These are phyloP conservation scores for Neonectria ditissima DNA, from an alignment of 2,329 filamentous ascomycete genomes.

Conservation along the genomic window DNA sequence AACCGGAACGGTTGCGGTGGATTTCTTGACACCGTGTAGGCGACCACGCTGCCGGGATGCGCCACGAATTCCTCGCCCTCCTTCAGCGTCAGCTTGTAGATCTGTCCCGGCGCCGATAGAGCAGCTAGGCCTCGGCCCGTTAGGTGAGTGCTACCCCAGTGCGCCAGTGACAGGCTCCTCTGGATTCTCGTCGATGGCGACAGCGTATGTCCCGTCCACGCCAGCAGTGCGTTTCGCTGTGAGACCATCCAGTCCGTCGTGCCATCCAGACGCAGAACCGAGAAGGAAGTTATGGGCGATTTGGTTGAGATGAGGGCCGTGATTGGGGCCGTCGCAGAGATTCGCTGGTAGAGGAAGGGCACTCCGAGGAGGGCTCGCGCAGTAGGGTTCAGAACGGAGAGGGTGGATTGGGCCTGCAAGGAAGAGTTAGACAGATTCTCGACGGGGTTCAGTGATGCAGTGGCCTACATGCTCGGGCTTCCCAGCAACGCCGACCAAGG, in stretches of 20 bases:
- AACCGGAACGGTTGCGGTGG: constrained; percentile 88
- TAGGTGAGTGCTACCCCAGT: constrained; percentile 92
- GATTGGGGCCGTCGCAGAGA: constrained; percentile 88
- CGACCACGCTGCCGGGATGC: constrained; percentile 91
- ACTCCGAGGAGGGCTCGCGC: constrained; percentile 84
- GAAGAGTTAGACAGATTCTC: constrained; percentile 13
- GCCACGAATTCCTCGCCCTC: constrained; percentile 91
- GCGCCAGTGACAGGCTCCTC: constrained; percentile 77
- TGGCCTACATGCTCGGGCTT: constrained; percentile 84
- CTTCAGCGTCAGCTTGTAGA: constrained; percentile 85
- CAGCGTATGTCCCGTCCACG: constrained; percentile 94
- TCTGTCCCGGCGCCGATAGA: constrained; percentile 85
- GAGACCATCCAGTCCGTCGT: constrained; percentile 95
- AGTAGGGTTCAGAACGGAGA: constrained; percentile 88
- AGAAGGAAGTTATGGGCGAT: constrained; percentile 86
- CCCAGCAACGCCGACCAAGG: constrained; percentile 88
- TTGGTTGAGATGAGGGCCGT: constrained; percentile 91
- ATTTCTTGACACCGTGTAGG: constrained; percentile 82
- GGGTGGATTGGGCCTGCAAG: constrained; percentile 82
- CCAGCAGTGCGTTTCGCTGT: constrained; percentile 88
- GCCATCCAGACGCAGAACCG: constrained; percentile 89
- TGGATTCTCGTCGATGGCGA: constrained; percentile 81
- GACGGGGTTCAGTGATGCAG: not conserved
- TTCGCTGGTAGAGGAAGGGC: constrained; percentile 93
- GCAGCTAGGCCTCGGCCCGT: constrained; percentile 90